Conservation (phyloP, 306 rosid genomes). For the Castanopsis chinensis region DNA sequence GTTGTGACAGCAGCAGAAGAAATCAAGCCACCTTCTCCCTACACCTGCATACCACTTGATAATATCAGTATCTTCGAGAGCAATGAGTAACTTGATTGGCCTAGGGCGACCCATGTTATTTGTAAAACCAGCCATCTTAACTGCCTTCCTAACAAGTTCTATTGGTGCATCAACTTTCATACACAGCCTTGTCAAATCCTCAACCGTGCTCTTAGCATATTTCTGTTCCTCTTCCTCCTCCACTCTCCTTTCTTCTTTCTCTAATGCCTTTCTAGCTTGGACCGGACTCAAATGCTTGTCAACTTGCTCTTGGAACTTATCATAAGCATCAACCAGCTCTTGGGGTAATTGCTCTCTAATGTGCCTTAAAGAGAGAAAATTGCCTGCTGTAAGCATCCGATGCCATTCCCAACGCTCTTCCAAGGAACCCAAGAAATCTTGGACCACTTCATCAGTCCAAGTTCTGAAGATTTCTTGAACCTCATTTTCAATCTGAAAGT, state of each 20-base stretch:
- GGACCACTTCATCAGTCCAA: slow-evolving; percentile 77
- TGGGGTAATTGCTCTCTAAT: slow-evolving; percentile 72
- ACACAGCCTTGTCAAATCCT: slow-evolving; percentile 79
- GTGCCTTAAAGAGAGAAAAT: slow-evolving; percentile 70
- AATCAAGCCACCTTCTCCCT: slow-evolving; percentile 87
- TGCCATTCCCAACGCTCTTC: slow-evolving; percentile 82
- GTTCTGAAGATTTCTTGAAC: slow-evolving; percentile 53
- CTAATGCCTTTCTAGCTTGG: slow-evolving; percentile 50
- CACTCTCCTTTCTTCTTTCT: slow-evolving; percentile 59
- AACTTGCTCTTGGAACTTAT: slow-evolving; percentile 75
- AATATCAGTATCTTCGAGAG: slow-evolving; percentile 77
- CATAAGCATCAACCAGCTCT: slow-evolving; percentile 74
- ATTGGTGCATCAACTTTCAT: slow-evolving; percentile 84
- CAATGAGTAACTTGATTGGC: slow-evolving; percentile 61
- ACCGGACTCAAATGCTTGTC: slow-evolving; percentile 72
- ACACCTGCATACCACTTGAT: slow-evolving; percentile 88
- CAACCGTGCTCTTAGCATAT: slow-evolving; percentile 64
- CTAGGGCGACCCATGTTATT: slow-evolving; percentile 87
- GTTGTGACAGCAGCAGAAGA: slow-evolving; percentile 86
- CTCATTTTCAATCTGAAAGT: slow-evolving; percentile 61
- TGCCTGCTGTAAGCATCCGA: slow-evolving; percentile 54
- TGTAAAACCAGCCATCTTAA: slow-evolving; percentile 77
- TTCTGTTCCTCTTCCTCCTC: slow-evolving; percentile 65
- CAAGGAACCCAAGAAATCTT: slow-evolving; percentile 51
- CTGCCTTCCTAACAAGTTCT: slow-evolving; percentile 61